Conservation (phyloP, 2,329 filamentous ascomycete genomes). For the Coleophoma cylindrospora region DNA sequence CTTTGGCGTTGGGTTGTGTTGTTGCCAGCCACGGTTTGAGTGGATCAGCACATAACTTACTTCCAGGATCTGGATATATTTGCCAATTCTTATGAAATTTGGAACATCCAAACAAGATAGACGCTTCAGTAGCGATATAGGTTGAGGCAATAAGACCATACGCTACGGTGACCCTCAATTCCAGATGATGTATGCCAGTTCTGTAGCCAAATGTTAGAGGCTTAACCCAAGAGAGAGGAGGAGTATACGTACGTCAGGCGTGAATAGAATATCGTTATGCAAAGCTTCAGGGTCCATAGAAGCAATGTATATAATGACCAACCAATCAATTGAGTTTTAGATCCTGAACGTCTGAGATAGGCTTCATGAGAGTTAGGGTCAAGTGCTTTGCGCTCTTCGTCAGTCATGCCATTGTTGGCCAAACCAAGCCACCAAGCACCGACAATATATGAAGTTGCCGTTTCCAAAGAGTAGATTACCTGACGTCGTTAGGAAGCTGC, state of each 20-base stretch:
- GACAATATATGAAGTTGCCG: slow-evolving; percentile 41
- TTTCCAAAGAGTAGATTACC: slow-evolving; percentile 45
- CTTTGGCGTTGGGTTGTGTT: no score
- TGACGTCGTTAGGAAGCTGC: slow-evolving; percentile 14
- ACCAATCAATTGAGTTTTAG: slow-evolving; percentile 45
- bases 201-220: neutral
- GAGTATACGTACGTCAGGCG: slow-evolving; percentile 35
- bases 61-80: slow-evolving; percentile 50
- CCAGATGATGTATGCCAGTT: slow-evolving; percentile 29
- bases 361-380: slow-evolving; percentile 39
- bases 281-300: slow-evolving; percentile 48
- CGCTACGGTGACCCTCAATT: slow-evolving; percentile 42
- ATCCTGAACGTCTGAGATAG: slow-evolving; percentile 41
- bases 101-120: slow-evolving; percentile 45
- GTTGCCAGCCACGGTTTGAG: no score
- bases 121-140: slow-evolving; percentile 42
- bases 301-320: slow-evolving; percentile 48
- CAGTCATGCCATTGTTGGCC: slow-evolving; percentile 51
- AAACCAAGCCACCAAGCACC: slow-evolving; percentile 42
- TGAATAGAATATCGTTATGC: slow-evolving; percentile 50
- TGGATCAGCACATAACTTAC: slow-evolving; percentile 23
- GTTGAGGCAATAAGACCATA: slow-evolving; percentile 41
- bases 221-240: neutral
- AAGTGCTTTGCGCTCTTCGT: slow-evolving; percentile 39
- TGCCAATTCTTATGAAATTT: slow-evolving; percentile 52